phyloP scores from a whole-genome alignment of 2,329 filamentous ascomycete genomes.

The Botrytis pseudocinerea region DNA sequence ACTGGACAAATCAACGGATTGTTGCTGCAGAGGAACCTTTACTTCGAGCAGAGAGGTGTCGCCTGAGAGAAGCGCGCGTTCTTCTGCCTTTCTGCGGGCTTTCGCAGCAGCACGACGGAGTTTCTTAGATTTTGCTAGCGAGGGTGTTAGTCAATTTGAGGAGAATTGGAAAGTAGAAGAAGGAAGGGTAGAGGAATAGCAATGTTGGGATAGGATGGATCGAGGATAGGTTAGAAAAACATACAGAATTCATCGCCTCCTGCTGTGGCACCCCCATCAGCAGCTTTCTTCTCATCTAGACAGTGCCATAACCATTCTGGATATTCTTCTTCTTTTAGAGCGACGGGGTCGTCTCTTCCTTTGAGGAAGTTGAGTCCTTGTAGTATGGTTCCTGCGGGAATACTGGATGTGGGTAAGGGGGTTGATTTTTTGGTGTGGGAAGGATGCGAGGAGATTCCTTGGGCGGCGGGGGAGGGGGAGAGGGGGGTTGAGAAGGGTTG shows the following conservation, averaged over 20 bases:
- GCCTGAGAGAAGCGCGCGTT: constrained; percentile 61
- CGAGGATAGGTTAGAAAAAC: constrained; percentile 41
- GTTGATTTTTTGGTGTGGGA: constrained; percentile 18
- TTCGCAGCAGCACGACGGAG: constrained; percentile 72
- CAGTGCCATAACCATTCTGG: constrained; percentile 79
- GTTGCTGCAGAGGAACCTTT: constrained; percentile 74
- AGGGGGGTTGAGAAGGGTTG: constrained; percentile 42
- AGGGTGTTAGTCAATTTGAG: constrained; percentile 9
- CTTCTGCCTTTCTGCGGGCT: constrained; percentile 57
- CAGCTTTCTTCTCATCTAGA: constrained; percentile 61
- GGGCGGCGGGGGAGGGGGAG: constrained; percentile 32
- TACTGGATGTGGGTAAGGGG: constrained; percentile 28
- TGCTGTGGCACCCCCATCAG: constrained; percentile 49
- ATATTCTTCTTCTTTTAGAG: constrained; percentile 73
- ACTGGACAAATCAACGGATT: constrained; percentile 69
- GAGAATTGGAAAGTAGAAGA: not conserved
- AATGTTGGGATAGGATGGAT: not conserved
- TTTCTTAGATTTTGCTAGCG: constrained; percentile 78
- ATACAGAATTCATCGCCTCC: constrained; percentile 78
- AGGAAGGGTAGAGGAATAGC: not conserved
- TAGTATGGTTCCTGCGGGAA: constrained; percentile 65
- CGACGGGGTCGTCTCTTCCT: constrained; percentile 70
- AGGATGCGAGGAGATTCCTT: constrained; percentile 7
- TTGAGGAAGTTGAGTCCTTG: constrained; percentile 78
- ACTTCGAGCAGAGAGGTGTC: constrained; percentile 64